Base-by-base conservation (phyloP, 495 filamentous ascomycete genomes). In the Xylaria longipes region DNA sequence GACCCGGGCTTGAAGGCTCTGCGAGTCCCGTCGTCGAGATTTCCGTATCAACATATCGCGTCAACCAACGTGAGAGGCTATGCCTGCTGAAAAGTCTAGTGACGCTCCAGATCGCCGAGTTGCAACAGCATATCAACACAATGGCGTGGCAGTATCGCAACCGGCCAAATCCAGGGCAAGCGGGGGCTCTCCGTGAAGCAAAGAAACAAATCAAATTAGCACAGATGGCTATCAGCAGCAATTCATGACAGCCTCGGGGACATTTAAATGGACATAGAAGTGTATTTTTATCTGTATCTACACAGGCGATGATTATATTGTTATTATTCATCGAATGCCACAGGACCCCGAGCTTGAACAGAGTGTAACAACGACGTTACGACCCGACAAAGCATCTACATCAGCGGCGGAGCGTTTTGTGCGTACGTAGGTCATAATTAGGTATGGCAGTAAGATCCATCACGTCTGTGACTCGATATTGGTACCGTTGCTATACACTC, bases 61-160 rank as follows among this genome's bases (percentile, higher is more conserved):
- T 54, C 50, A 54, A 29, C 50, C 50, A 54, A 11, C 50, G 50
- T 14, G 50, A 54, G 50, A 54, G 25, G 50, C 50, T 54, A 29
- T 29, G 5, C 7, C 25, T 54, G 9, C 50, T 54, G 7, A 54
- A 54, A 29, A 54, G 50, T 29, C 25, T 54, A 54, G 50, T 54
- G 50, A 29, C 7, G 25, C 50, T 54, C 25, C 50, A 54, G 50
- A 54, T 54, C n/a, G 50, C 50, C 50, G 50, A 54, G 22, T 29
- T 54, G 25, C n/a, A 25, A 14, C 50, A 54, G 50, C 50, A 54
- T 54, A 12, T 54, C 50, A 29, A 54, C 50, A 54, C 50, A 54
- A 54, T 54, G 50, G 25, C 25, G 22, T 54, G 50, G 50, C n/a
- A n/a, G 50, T 15, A 54, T 54, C 50, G 50, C 50, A 54, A 54